Base-by-base conservation (phyloP, 2,329 filamentous ascomycete species). In the Aspergillus floridensis region DNA sequence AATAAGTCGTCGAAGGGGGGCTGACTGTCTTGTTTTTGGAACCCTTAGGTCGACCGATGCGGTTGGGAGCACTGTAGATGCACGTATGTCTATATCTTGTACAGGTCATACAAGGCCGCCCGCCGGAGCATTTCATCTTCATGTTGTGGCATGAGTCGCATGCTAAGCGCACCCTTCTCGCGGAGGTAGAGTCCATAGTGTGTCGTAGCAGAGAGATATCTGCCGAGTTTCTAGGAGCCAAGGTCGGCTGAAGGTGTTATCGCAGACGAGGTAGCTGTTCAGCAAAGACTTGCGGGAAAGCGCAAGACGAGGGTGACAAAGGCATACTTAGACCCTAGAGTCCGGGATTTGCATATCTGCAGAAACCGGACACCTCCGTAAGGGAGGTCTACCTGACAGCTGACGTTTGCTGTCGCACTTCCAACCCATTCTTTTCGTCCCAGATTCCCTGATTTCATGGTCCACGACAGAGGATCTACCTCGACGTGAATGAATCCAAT, bases 11-110 rank as follows among this genome's bases (percentile, higher is more conserved):
- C 8, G 38, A 5, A 7, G 14, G 38, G 12, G 38, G 16, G 4
- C 16, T 7, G 6, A 16, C 6, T 19, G 38, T 32, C 49, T 35
- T 51, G 24, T 51, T 51, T 11, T 82, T 75, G 0, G 81, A 76
- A 14, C 80, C 85, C 3, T 32, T 32, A 7, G 49, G 49, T 35
- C 49, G 21, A 10, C 49, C 49, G 29, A 35, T 19, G 10, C 49
- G 49, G 31, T 51, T 32, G 21, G 49, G 49, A 8, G 29, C 49
- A 22, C 49, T 51, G 49, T 51, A 51, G 29, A 32, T 32, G 26
- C 49, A 51, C 5, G 49, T 31, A 5, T 51, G 49, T 21, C 21
- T 35, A 19, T 29, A 51, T 19, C 29, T 14, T 51, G 10, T 35
- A 32, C 49, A 51, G 29, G 26, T 35, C 19, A 35, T n/a, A 35